Conservation (phyloP, 257 asterid species). For the Prunella vulgaris region DNA sequence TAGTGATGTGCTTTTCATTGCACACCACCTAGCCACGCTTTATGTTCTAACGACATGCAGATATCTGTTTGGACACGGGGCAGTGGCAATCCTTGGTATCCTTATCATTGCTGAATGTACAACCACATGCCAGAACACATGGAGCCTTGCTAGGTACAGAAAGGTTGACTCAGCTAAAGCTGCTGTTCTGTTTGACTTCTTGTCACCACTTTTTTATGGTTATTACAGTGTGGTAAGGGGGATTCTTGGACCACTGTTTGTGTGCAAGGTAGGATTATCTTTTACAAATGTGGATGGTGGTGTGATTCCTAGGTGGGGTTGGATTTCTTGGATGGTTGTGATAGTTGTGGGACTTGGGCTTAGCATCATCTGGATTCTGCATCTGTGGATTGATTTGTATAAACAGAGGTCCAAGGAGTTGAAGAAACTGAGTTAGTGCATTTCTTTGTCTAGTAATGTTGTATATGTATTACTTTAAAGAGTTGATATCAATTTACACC, state of each 20-base stretch:
- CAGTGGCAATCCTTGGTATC: constrained; percentile 45
- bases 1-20: constrained; percentile 50
- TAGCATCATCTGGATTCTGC: constrained; percentile 66
- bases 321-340: constrained; percentile 77
- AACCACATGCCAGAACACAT: constrained; percentile 60
- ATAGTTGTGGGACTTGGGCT: constrained; percentile 45
- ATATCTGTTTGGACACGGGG: constrained; percentile 51
- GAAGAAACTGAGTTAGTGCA: constrained; percentile 26
- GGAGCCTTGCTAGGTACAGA: constrained; percentile 61
- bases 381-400: constrained; percentile 51
- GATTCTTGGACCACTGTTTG: constrained; percentile 55
- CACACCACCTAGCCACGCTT: constrained; percentile 74
- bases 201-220: constrained; percentile 59
- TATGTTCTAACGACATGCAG: constrained; percentile 64
- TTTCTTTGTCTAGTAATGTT: no score
- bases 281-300: constrained; percentile 25
- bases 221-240: constrained; percentile 64
- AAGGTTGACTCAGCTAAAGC: constrained; percentile 44
- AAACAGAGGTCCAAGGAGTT: constrained; percentile 32
- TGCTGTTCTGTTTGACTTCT: constrained; percentile 31
- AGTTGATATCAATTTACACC: no score
- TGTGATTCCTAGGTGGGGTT: constrained; percentile 56
- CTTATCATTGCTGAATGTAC: constrained; percentile 72
- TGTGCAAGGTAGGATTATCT: constrained; percentile 38
- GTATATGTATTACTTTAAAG: no score